Evolutionary conservation across 257 asterid species (phyloP).

Genomic region (Handroanthus guayacan): DNA sequence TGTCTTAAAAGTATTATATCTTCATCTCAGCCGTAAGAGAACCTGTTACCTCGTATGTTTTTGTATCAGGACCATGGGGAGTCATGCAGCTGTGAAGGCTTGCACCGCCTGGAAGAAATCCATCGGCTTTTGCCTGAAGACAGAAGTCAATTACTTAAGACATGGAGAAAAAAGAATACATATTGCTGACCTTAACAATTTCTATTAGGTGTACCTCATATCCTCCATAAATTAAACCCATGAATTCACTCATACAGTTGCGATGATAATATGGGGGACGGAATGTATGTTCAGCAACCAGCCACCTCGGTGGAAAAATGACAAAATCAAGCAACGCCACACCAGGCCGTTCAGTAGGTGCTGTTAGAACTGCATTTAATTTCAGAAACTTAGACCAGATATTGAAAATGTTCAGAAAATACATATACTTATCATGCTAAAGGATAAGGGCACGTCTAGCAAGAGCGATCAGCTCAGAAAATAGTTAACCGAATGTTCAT

Average conservation of each 20-base stretch:
- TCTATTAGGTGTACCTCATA: conserved; percentile 70
- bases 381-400: conserved; percentile 23
- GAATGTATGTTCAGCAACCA: conserved; percentile 96
- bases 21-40: conserved; percentile 4
- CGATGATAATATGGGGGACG: conserved; percentile 99
- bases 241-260: conserved; percentile 98
- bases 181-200: not conserved
- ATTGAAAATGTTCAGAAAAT: not conserved
- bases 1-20: not conserved
- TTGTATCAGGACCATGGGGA: conserved; percentile 98
- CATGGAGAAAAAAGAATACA: not conserved
- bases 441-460: not conserved
- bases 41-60: conserved; percentile 79
- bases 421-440: not conserved
- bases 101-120: conserved; percentile 96
- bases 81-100: conserved; percentile 99
- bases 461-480: conserved; percentile 8
- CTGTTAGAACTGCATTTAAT: conserved; percentile 82
- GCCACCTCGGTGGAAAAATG: conserved; percentile 96
- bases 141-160: conserved; percentile 12
- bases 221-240: conserved; percentile 93
- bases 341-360: conserved; percentile 92
- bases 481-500: conserved; percentile 4
- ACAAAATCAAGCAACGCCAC: conserved; percentile 98
- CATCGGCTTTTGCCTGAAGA: conserved; percentile 96